Evolutionary conservation across 2,329 filamentous ascomycete species (phyloP).

Genomic region (Fusarium tupiense): DNA sequence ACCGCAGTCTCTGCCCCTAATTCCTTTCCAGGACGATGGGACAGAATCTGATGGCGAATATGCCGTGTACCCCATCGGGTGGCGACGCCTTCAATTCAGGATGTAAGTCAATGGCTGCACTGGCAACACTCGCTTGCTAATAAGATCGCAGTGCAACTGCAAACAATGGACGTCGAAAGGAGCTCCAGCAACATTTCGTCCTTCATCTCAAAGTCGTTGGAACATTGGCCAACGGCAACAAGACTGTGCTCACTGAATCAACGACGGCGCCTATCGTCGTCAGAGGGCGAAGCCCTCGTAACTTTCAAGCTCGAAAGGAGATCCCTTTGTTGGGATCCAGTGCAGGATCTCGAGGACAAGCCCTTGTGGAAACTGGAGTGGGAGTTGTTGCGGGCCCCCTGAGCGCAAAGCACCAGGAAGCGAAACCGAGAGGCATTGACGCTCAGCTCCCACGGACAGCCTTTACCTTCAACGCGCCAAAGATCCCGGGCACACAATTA

Average conservation of each 20-base stretch:
- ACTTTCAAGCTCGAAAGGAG: conserved; percentile 94
- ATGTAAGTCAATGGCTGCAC: conserved; percentile 62
- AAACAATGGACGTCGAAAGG: conserved; percentile 93
- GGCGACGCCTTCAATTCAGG: conserved; percentile 92
- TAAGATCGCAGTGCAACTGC: conserved; percentile 76
- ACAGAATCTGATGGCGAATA: conserved; percentile 77
- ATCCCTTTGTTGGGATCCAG: conserved; percentile 84
- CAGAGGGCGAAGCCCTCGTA: conserved; percentile 88
- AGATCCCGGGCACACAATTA: conserved; percentile 63
- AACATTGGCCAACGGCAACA: conserved; percentile 83
- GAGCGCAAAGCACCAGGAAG: conserved; percentile 63
- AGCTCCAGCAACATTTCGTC: conserved; percentile 95
- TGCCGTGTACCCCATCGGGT: conserved; percentile 90
- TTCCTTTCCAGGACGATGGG: conserved; percentile 71
- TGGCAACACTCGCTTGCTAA: conserved; percentile 11
- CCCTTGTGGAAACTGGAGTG: conserved; percentile 70
- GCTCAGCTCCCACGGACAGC: conserved; percentile 65
- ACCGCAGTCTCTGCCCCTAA: conserved; percentile 81
- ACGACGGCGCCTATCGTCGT: conserved; percentile 93
- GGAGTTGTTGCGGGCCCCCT: conserved; percentile 69
- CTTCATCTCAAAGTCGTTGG: conserved; percentile 87
- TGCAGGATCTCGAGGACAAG: conserved; percentile 81
- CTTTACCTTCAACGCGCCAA: conserved; percentile 68
- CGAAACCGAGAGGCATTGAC: conserved; percentile 61
- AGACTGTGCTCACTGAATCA: conserved; percentile 83